Conservation (phyloP, 768 basidiomycete genomes). For the Calocybe gangraenosa region DNA sequence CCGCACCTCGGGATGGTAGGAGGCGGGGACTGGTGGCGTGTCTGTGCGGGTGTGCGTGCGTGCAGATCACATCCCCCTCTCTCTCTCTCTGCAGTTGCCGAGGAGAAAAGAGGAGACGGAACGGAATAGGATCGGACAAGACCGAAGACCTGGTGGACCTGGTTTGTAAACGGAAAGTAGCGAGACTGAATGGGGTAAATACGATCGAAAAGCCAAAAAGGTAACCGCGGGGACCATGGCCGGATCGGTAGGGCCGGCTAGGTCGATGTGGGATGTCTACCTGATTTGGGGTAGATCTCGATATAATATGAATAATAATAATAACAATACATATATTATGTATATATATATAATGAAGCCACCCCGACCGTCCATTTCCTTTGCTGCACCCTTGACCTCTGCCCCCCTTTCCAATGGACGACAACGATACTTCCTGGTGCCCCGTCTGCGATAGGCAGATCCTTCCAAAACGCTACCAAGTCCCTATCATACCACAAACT, state of each 20-base stretch:
- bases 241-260: slow-evolving; percentile 12
- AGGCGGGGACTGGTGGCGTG: too few relatives aligned
- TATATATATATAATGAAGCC: too few relatives aligned
- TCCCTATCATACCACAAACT: slow-evolving; percentile 34
- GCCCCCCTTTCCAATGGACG: slow-evolving; percentile 25
- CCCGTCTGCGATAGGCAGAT: slow-evolving; percentile 76
- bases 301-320: slow-evolving; percentile 23
- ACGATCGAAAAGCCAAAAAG: slow-evolving; percentile 8
- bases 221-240: slow-evolving; percentile 18
- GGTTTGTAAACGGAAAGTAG: slow-evolving; percentile 3
- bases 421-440: slow-evolving; percentile 76
- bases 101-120: background rate
- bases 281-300: slow-evolving; percentile 15
- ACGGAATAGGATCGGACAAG: too few relatives aligned
- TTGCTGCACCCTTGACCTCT: slow-evolving; percentile 4
- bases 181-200: slow-evolving; percentile 5
- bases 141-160: slow-evolving; percentile 1
- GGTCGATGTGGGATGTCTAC: slow-evolving; percentile 7
- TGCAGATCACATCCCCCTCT: too few relatives aligned
- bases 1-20: too few relatives aligned
- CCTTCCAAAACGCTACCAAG: slow-evolving; percentile 66
- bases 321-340: slow-evolving; percentile 8
- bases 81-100: too few relatives aligned
- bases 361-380: slow-evolving; percentile 2
- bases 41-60: too few relatives aligned